Evolutionary conservation across 2,329 filamentous ascomycete genomes (phyloP).

Genomic region (Phaeosphaeria sp.): DNA sequence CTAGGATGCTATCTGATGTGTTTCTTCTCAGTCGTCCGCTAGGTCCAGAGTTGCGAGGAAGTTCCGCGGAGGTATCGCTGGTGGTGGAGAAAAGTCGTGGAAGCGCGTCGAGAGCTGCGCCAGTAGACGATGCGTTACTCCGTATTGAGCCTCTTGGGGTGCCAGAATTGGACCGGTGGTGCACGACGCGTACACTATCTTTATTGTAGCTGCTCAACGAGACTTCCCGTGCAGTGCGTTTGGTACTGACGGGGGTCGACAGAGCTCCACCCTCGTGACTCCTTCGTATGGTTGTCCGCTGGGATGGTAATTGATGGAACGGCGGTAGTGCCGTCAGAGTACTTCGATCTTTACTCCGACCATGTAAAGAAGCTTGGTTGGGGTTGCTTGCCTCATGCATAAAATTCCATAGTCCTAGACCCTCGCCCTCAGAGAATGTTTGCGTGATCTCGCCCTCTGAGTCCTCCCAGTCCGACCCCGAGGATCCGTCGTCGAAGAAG

Average conservation of each 20-base stretch:
- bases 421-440: slow-evolving; percentile 11
- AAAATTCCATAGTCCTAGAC: slow-evolving; percentile 9
- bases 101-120: slow-evolving; percentile 8
- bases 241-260: background rate
- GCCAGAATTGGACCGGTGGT: slow-evolving; percentile 24
- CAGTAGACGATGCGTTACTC: slow-evolving; percentile 14
- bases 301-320: slow-evolving; percentile 13
- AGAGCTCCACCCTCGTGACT: slow-evolving; percentile 1
- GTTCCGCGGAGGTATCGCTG: background rate
- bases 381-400: slow-evolving; percentile 3
- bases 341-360: slow-evolving; percentile 19
- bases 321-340: slow-evolving; percentile 22
- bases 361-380: slow-evolving; percentile 3
- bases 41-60: slow-evolving; percentile 3
- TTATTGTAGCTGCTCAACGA: slow-evolving; percentile 30
- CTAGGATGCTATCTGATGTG: slow-evolving; percentile 32
- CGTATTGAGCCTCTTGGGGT: slow-evolving; percentile 26
- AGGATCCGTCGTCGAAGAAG: slow-evolving; percentile 38
- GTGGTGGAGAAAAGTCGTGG: slow-evolving; percentile 9
- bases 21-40: slow-evolving; percentile 23
- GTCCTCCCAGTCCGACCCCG: slow-evolving; percentile 33
- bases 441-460: slow-evolving; percentile 24
- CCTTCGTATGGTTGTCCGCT: slow-evolving; percentile 12
- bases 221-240: slow-evolving; percentile 24
- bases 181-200: slow-evolving; percentile 28